A percentile compares a stretch with the other conserved stretches of the same genome.
Conservation (phyloP, 257 asterid genomes). For the Plantago ovata region DNA sequence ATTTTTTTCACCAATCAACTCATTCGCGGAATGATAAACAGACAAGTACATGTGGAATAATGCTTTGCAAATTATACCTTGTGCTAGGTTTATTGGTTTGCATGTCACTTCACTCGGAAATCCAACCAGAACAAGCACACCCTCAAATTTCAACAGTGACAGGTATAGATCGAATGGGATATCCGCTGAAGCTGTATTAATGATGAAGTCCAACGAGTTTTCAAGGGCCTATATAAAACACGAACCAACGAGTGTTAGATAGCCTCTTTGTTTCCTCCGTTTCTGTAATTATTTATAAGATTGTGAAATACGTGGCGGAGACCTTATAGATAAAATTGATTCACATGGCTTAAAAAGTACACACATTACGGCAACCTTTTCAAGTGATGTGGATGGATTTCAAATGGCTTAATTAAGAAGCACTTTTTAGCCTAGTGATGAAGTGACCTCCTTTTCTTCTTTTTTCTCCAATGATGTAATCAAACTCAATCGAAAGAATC, state of each 20-base stretch:
- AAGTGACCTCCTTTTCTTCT: too few species aligned
- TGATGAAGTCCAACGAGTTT: conserved; percentile 70
- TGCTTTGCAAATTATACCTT: conserved; percentile 36
- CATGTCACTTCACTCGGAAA: conserved; percentile 78
- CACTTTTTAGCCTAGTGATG: too few species aligned
- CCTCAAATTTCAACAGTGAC: conserved; percentile 64
- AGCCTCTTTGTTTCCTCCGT: background rate
- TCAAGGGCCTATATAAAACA: conserved; percentile 51
- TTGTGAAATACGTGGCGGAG: too few species aligned
- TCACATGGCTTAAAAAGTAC: too few species aligned
- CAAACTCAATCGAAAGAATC: too few species aligned
- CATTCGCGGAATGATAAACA: background rate
- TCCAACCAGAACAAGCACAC: conserved; percentile 73
- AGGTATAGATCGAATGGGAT: conserved; percentile 56
- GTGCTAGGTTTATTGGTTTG: conserved; percentile 36
- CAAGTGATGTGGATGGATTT: too few species aligned
- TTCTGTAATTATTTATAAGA: background rate
- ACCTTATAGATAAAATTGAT: too few species aligned
- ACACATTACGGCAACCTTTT: too few species aligned
- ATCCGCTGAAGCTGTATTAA: conserved; percentile 75
- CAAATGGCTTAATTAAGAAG: too few species aligned
- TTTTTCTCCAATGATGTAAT: too few species aligned
- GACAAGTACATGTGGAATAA: background rate
- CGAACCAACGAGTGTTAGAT: conserved; percentile 6
- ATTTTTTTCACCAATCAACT: background rate